phyloP scores from a whole-genome alignment of 192 early-diverging fungal genomes.

The Jimgerdemannia flammicorona region DNA sequence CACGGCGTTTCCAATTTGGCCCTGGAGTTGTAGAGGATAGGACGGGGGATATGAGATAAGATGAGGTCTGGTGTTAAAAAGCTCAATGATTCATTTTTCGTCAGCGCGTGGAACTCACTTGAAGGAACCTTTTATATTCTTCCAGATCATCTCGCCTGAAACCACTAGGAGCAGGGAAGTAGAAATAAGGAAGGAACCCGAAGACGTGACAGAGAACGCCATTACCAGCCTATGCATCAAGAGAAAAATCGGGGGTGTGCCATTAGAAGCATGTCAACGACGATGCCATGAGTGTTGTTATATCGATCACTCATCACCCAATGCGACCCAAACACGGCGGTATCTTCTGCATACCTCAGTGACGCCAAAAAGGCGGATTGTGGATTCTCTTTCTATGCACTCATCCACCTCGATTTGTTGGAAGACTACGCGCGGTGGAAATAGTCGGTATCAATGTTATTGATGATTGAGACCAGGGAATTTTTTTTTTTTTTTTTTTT shows the following conservation, averaged over 20 bases:
- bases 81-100: no score
- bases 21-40: no score
- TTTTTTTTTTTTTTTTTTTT: not conserved
- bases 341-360: constrained; percentile 53
- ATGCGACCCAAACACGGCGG: not conserved
- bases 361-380: constrained; percentile 80
- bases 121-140: no score
- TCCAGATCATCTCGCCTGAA: constrained; percentile 36
- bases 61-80: no score
- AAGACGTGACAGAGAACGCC: constrained; percentile 88
- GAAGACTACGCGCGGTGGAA: constrained; percentile 57
- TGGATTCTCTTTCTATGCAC: constrained; percentile 58
- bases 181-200: constrained; percentile 92
- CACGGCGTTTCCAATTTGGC: constrained; percentile 20
- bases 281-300: not conserved
- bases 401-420: constrained; percentile 98
- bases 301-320: not conserved
- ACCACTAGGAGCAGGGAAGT: constrained; percentile 83
- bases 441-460: not conserved
- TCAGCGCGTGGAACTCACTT: no score
- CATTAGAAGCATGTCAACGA: no score
- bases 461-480: not conserved
- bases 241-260: no score
- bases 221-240: constrained; percentile 60
- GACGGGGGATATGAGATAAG: no score